phyloP scores from a whole-genome alignment of 2,329 filamentous ascomycete genomes.

The Stagonosporopsis rhizophila region DNA sequence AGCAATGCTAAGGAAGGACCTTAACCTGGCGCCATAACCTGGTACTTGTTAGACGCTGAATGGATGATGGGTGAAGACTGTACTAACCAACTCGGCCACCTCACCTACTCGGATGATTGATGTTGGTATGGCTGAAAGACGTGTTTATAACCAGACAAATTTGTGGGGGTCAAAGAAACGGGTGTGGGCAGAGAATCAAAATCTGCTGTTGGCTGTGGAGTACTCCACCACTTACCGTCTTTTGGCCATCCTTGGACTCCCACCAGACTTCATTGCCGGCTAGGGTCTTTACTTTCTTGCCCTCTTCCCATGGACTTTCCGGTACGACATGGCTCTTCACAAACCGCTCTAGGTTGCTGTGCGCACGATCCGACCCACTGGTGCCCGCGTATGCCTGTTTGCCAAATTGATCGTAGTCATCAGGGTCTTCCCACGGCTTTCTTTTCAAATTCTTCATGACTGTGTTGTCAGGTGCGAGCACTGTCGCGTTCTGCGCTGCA shows the following conservation, averaged over 20 bases:
- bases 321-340: constrained; percentile 85
- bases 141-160: too few species aligned
- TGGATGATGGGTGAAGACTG: too few species aligned
- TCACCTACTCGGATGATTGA: too few species aligned
- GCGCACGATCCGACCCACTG: constrained; percentile 77
- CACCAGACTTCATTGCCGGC: constrained; percentile 80
- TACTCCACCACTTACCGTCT: constrained; percentile 61
- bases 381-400: constrained; percentile 76
- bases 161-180: too few species aligned
- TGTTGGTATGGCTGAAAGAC: too few species aligned
- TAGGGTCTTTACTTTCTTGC: constrained; percentile 70
- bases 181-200: too few species aligned
- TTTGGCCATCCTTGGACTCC: constrained; percentile 73
- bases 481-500: constrained; percentile 73
- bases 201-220: neutral
- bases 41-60: neutral
- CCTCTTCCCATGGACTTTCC: constrained; percentile 75
- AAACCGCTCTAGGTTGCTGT: constrained; percentile 77
- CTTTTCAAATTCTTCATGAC: constrained; percentile 78
- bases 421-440: constrained; percentile 84
- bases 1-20: constrained; percentile 30
- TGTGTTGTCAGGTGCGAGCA: constrained; percentile 86
- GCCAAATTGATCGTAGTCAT: constrained; percentile 74
- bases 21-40: constrained; percentile 45
- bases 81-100: constrained; percentile 29